These are phyloP conservation scores for Crucibulum laeve DNA, from an alignment of 768 basidiomycete genomes.

Conservation along the genomic window DNA sequence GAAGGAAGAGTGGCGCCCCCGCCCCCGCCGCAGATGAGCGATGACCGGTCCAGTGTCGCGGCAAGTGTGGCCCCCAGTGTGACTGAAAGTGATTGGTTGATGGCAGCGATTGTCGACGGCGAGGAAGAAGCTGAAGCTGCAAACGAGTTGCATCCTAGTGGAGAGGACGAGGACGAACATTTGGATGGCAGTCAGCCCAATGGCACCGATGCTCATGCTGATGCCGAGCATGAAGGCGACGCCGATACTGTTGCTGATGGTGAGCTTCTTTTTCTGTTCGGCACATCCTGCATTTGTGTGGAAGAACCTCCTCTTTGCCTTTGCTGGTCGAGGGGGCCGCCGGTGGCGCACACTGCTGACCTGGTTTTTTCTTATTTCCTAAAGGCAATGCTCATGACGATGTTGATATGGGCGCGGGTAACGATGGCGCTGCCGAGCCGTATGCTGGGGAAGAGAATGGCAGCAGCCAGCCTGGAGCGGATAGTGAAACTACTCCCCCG, in stretches of 20 bases:
- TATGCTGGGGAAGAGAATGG: conserved; percentile 20
- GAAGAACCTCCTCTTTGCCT: conserved; percentile 33
- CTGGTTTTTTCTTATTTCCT: conserved; percentile 22
- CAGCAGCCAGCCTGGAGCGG: conserved; percentile 8
- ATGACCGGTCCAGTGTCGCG: conserved; percentile 55
- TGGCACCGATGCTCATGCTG: conserved; percentile 31
- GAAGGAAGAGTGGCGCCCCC: conserved; percentile 66
- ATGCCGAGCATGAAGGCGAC: conserved; percentile 24
- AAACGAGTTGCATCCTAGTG: conserved; percentile 36
- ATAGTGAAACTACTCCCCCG: conserved; percentile 8
- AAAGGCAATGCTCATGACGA: conserved; percentile 43
- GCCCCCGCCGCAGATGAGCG: conserved; percentile 51
- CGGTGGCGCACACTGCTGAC: conserved; percentile 61
- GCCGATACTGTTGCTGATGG: conserved; percentile 37
- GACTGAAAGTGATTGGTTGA: conserved; percentile 84
- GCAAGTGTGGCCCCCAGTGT: conserved; percentile 61
- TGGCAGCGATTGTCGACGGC: conserved; percentile 81
- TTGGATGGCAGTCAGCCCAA: conserved; percentile 38
- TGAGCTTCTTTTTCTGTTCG: conserved; percentile 41
- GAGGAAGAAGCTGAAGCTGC: conserved; percentile 53
- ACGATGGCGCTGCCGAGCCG: conserved; percentile 23
- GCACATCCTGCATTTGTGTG: conserved; percentile 37
- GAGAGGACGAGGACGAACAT: conserved; percentile 41
- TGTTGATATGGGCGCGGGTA: conserved; percentile 32
- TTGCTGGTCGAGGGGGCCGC: conserved; percentile 34